A percentile compares a stretch with the other conserved stretches of the same genome.
phyloP scores from a whole-genome alignment of 164 flowering plant species.

The Cinnamomum micranthum region DNA sequence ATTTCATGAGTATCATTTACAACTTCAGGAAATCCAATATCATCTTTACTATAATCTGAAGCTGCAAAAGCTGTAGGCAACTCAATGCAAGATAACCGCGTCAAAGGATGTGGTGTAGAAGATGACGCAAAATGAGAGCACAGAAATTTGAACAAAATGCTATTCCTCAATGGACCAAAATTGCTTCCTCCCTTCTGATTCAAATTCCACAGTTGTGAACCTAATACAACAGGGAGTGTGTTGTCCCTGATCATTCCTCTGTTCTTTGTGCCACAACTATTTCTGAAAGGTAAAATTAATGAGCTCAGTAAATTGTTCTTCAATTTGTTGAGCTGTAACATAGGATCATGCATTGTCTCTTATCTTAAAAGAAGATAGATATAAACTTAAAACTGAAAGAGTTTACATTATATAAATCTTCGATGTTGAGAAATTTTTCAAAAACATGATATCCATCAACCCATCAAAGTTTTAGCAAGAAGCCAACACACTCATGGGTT shows the following conservation, averaged over 20 bases:
- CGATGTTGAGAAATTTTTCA: too few relatives aligned
- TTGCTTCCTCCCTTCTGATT: background rate
- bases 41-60: slow-evolving; percentile 19
- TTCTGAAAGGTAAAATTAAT: background rate
- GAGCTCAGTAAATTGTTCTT: slow-evolving; percentile 1
- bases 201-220: background rate
- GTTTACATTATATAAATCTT: background rate
- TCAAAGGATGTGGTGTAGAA: slow-evolving; percentile 1
- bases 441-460: too few relatives aligned
- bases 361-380: background rate
- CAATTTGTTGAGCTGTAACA: background rate
- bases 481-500: too few relatives aligned
- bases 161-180: background rate
- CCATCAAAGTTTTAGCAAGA: too few relatives aligned
- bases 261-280: background rate
- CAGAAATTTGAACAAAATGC: background rate
- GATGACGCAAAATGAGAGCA: slow-evolving; percentile 9
- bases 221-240: background rate
- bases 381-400: background rate
- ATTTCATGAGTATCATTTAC: slow-evolving; percentile 10
- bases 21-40: slow-evolving; percentile 10
- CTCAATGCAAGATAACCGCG: slow-evolving; percentile 16
- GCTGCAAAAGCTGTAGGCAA: slow-evolving; percentile 19
- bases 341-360: background rate
- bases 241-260: background rate